Base-by-base conservation (phyloP, 192 early-diverging fungal genomes). In the Backusella mclennaniae region DNA sequence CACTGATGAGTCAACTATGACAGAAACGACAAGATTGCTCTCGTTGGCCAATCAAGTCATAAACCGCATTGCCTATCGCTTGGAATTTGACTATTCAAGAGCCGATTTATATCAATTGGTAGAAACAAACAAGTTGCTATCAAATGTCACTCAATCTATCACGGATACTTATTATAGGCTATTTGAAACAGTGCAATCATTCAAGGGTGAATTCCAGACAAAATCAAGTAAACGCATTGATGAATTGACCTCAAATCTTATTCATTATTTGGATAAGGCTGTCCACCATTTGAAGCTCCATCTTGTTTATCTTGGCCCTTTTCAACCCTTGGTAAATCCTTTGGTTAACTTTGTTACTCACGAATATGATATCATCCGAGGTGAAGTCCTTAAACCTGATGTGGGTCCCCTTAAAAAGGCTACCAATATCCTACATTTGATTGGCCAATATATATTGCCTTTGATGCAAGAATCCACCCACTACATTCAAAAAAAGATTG, bases 341-440 rank as follows among this genome's bases (percentile, higher is more conserved):
- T 72, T 89, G 42, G 73, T 85, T 29, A 36, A 33, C 9, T 89
- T 88, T 76, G 83, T 84, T n/a, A 77, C 75, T 36, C 78, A 85
- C 39, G 82, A 85, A 69, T 87, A 87, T 74, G 75, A 68, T 12
- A 78, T 83, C 19, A 79, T 90, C 39, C 79, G 84, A 41, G 66
- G 75, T 11, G 85, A 89, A 70, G 69, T 82, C 9, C 36, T 74
- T 26, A 85, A 86, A 35, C 71, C 52, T 14, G 85, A 90, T 35
- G 71, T 83, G 19, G 59, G 84, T 39, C 77, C 86, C 21, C 26
- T 86, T 35, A 81, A 90, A 67, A 89, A 88, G 69, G 89, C 88
- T 3, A 80, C 74, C 46, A 85, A 86, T 67, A 83, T 90, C 39
- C 41, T 89, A 4, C 56, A 82, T 6, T 53, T 90, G 41, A 87